Percentiles rank a stretch among this genome's conserved stretches.
These are phyloP conservation scores for Solanum virginianum DNA, from an alignment of 257 asterid species.

Conservation along the genomic window DNA sequence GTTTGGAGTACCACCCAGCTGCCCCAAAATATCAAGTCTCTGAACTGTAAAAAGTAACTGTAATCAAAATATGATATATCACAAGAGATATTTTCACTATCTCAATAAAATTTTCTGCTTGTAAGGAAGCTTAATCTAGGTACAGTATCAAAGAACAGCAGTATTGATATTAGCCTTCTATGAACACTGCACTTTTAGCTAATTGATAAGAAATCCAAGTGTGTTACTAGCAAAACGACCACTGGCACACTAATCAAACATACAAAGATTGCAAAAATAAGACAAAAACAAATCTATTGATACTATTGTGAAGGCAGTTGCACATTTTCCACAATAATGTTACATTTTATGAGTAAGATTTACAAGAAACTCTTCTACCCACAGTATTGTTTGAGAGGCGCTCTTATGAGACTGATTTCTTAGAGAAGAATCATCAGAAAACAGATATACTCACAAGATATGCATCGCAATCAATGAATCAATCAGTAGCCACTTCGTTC, in stretches of 20 bases:
- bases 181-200: neutral
- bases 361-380: neutral
- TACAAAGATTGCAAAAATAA: neutral
- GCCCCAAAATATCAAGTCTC: conserved; percentile 14
- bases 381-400: neutral
- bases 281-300: neutral
- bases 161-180: neutral
- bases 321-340: neutral
- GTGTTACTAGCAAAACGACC: neutral
- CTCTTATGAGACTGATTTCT: neutral
- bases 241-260: neutral
- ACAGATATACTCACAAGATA: neutral
- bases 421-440: neutral
- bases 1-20: conserved; percentile 33
- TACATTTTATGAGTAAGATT: neutral
- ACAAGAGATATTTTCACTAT: neutral
- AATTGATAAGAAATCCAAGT: neutral
- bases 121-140: neutral
- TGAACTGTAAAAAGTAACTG: conserved; percentile 20
- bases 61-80: neutral
- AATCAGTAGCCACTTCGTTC: neutral
- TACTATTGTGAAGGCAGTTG: neutral
- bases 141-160: neutral
- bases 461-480: neutral
- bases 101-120: neutral